Base-by-base conservation (phyloP, 257 asterid species). In the Fraxinus anomala region DNA sequence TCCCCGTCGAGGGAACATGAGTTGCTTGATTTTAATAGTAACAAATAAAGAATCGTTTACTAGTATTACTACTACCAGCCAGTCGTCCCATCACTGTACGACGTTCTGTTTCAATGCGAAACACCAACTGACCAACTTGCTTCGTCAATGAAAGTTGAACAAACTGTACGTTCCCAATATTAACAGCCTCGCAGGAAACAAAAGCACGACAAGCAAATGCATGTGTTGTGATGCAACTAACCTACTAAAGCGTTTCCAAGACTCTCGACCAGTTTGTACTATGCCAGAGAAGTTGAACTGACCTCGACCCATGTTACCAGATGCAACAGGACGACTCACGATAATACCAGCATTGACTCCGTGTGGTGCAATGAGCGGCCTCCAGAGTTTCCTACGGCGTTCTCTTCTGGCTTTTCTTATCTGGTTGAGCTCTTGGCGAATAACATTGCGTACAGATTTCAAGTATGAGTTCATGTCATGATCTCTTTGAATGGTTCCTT, bases 381-480 rank as follows among this genome's bases (percentile, higher is more conserved):
- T 88, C 98, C 93, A 89, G 6, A 83, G 84, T 76, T 85, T 91
- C 80, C 84, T 83, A 1, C 92, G 84, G 2, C 83, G 86, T 80
- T 87, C 92, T 73, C 88, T 86, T 84, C 79, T 88, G 7, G 87
- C 77, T 78, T 87, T 92, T 74, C 96, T 87, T 14, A 85, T 79
- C 47, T 89, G 88, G 70, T 54, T 85, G 73, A 92, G 92, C 84
- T 93, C 99, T 34, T 88, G 87, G 13, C 89, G 94, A 26, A 93
- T 89, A 23, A 92, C 95, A 19, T 75, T 82, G n/a, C 94, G 78
- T 1, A 95, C 79, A 1, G 93, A 89, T 80, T 86, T 92, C 77
- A 86, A 59, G 79, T 96, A 96, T 0, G 98, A 89, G 73, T 73
- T 67, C 98, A 96, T 93, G 78, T 96, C 99, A 34, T 96, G 98